Evolutionary conservation across 73 alveolate species (phyloP).

Genomic region (Symbiodinium natans): DNA sequence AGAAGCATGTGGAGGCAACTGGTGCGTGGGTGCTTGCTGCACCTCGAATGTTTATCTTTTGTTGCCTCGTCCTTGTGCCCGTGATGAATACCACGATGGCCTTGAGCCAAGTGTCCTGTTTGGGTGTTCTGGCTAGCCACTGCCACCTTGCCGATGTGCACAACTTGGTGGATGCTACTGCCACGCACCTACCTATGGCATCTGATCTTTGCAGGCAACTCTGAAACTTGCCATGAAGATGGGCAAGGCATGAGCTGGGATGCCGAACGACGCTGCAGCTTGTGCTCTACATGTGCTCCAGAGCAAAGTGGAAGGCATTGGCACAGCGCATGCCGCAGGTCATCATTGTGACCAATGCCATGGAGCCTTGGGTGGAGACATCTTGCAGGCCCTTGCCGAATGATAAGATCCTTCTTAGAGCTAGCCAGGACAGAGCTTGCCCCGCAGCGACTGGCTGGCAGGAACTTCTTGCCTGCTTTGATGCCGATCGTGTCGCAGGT

Average conservation of each 20-base stretch:
- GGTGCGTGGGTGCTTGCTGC: background rate
- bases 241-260: slow-evolving; percentile 70
- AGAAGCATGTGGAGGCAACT: slow-evolving; percentile 57
- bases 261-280: background rate
- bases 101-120: too few species aligned
- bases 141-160: too few species aligned
- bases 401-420: too few species aligned
- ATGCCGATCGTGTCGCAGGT: slow-evolving; percentile 79
- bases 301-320: too few species aligned
- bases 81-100: too few species aligned
- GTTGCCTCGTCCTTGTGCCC: too few species aligned
- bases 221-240: slow-evolving; percentile 87
- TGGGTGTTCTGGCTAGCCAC: too few species aligned
- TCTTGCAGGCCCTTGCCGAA: slow-evolving; percentile 33
- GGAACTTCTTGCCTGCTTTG: slow-evolving; percentile 79
- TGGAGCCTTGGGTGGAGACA: slow-evolving; percentile 94
- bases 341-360: slow-evolving; percentile 88
- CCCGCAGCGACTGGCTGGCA: background rate
- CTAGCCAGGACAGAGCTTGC: too few species aligned
- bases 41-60: too few species aligned
- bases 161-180: too few species aligned
- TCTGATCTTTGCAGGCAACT: slow-evolving; percentile 84
- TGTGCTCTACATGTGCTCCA: too few species aligned
- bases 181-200: too few species aligned
- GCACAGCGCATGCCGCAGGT: slow-evolving; percentile 26